These are phyloP conservation scores for Pugionium cornutum DNA, from an alignment of 345 rosid species.

Conservation along the genomic window DNA sequence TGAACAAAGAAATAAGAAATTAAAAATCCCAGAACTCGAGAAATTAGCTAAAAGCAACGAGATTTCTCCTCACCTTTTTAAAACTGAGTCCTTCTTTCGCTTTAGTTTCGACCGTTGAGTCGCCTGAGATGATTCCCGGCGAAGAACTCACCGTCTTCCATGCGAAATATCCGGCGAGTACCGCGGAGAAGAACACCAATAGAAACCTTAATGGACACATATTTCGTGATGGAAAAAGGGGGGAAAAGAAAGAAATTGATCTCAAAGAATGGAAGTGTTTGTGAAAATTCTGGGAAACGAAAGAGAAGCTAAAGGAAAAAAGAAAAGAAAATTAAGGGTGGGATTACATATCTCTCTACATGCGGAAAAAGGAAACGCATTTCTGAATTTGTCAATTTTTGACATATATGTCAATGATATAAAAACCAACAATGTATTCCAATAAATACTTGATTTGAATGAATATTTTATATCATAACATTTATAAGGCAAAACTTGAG, in stretches of 20 bases:
- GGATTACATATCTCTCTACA: constrained; percentile 22
- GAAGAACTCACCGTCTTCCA: constrained; percentile 79
- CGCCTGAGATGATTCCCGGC: constrained; percentile 46
- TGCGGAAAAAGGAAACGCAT: constrained; percentile 31
- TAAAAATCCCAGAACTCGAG: constrained; percentile 9
- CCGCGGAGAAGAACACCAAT: constrained; percentile 85
- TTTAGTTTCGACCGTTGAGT: constrained; percentile 42
- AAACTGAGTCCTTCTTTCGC: constrained; percentile 49
- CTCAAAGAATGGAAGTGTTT: background rate
- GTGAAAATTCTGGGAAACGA: constrained; percentile 3
- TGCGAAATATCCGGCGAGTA: constrained; percentile 80
- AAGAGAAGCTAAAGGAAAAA: constrained; percentile 13
- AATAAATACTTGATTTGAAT: background rate
- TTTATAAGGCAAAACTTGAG: too few relatives aligned
- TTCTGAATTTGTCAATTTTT: constrained; percentile 28
- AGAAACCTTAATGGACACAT: constrained; percentile 91
- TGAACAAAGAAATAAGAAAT: constrained; percentile 9
- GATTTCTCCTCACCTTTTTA: constrained; percentile 50
- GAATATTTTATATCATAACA: too few relatives aligned
- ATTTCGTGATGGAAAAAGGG: background rate
- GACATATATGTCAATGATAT: background rate
- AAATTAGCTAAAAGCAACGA: background rate
- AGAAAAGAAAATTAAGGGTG: background rate
- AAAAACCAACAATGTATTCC: background rate
- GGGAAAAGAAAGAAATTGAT: constrained; percentile 21